Percentiles rank a stretch among this genome's conserved stretches.
Evolutionary conservation across 108 stramenopile genomes (phyloP).

Genomic region (Licmophora abbreviata): DNA sequence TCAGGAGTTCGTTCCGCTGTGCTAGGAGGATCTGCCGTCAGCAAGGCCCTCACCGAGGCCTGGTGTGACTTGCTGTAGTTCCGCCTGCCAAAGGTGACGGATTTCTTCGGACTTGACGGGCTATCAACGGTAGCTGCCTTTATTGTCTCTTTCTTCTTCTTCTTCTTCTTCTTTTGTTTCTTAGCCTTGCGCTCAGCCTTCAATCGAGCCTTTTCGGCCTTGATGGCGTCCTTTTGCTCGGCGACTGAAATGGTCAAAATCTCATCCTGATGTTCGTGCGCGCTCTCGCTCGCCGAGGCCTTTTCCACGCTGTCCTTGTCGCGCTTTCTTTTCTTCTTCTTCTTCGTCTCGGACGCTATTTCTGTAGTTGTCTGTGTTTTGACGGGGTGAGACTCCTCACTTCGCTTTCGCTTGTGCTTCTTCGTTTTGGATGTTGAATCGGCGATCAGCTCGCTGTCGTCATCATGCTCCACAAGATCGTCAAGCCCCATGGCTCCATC

Average conservation of each 20-base stretch:
- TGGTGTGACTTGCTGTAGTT: conserved; percentile 73
- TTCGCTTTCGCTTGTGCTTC: conserved; percentile 17
- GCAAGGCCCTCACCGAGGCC: conserved; percentile 74
- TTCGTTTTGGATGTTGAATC: conserved; percentile 41
- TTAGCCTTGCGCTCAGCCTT: conserved; percentile 3
- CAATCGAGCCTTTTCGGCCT: neutral
- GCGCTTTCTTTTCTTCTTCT: conserved; percentile 26
- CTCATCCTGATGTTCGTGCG: neutral
- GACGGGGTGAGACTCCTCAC: conserved; percentile 1
- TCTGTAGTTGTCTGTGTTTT: conserved; percentile 3
- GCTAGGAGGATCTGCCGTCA: conserved; percentile 29
- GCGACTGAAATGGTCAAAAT: conserved; percentile 10
- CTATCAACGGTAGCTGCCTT: conserved; percentile 9
- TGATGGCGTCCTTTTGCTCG: conserved; percentile 18
- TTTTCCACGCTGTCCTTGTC: conserved; percentile 15
- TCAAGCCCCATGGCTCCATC: conserved; percentile 7
- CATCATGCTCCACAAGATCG: conserved; percentile 10
- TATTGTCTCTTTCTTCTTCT: conserved; percentile 11
- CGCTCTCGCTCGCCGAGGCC: neutral
- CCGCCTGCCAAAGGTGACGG: conserved; percentile 54
- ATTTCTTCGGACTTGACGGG: conserved; percentile 17
- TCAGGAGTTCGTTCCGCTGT: conserved; percentile 44
- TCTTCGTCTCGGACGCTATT: conserved; percentile 29
- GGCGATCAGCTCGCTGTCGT: conserved; percentile 8
- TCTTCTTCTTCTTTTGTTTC: conserved; percentile 1